These are phyloP conservation scores for Otatea glauca DNA, from an alignment of 176 grass and related monocot species.

Conservation along the genomic window DNA sequence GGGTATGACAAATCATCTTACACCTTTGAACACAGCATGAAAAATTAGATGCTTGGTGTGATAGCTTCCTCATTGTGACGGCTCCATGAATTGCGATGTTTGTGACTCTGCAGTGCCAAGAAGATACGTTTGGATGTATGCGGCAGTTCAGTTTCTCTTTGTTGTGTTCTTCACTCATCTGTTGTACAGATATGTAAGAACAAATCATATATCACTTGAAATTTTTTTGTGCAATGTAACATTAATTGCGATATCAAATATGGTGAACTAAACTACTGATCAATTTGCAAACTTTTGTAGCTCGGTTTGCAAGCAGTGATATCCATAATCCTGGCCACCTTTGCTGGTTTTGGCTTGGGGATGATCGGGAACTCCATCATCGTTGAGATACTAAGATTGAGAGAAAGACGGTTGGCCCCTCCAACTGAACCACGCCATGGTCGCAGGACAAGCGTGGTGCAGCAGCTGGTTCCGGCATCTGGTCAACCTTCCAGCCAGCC, in stretches of 20 bases:
- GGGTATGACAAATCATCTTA: constrained; percentile 46
- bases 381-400: constrained; percentile 62
- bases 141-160: constrained; percentile 67
- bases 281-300: constrained; percentile 43
- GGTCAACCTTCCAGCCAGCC: constrained; percentile 24
- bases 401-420: constrained; percentile 10
- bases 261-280: neutral
- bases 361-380: constrained; percentile 82
- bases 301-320: constrained; percentile 83
- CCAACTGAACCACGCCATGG: neutral
- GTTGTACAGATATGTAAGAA: constrained; percentile 84
- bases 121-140: constrained; percentile 78
- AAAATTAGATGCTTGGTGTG: neutral
- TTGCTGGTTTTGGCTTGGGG: constrained; percentile 83
- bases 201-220: neutral
- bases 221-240: neutral
- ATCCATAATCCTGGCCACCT: constrained; percentile 89
- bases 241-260: neutral
- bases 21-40: neutral
- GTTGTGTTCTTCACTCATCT: constrained; percentile 85
- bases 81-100: neutral
- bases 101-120: constrained; percentile 57
- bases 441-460: neutral
- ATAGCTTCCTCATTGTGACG: neutral
- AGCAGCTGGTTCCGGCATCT: neutral